Conservation (phyloP, 495 filamentous ascomycete species). For the Trichoderma reesei region DNA sequence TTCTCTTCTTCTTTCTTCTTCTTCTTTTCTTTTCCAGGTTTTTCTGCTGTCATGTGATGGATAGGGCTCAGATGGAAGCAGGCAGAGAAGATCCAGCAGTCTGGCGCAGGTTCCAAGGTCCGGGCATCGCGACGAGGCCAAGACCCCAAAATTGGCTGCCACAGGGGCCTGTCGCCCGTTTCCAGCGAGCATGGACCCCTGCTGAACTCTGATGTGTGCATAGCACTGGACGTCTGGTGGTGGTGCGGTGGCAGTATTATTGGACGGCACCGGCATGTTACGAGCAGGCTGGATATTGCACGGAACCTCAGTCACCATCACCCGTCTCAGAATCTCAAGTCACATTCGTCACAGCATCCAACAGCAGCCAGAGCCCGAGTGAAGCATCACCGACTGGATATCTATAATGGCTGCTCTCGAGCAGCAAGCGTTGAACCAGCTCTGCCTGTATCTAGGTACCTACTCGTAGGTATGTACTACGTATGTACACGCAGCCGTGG, state of each 20-base stretch:
- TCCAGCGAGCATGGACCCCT: not conserved
- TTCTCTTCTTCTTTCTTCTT: not conserved
- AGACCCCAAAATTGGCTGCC: not conserved
- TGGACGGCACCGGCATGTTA: not conserved
- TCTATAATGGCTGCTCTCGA: too few relatives aligned
- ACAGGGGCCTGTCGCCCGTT: not conserved
- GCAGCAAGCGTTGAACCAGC: too few relatives aligned
- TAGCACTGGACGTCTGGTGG: not conserved
- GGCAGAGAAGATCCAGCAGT: not conserved
- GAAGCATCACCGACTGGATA: too few relatives aligned
- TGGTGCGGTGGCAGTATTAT: not conserved
- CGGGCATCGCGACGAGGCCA: not conserved
- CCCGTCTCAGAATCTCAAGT: too few relatives aligned
- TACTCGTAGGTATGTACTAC: too few relatives aligned
- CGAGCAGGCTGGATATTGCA: too few relatives aligned
- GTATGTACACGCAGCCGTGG: not conserved
- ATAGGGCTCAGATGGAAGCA: not conserved
- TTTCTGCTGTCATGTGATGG: not conserved
- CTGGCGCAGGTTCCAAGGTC: not conserved
- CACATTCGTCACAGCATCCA: too few relatives aligned
- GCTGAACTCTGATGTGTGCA: not conserved
- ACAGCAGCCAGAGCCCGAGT: too few relatives aligned
- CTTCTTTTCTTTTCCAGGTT: not conserved
- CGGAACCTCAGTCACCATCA: too few relatives aligned
- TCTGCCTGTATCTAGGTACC: too few relatives aligned